Base-by-base conservation (phyloP, 441 rosid species). In the Populus hybrid region DNA sequence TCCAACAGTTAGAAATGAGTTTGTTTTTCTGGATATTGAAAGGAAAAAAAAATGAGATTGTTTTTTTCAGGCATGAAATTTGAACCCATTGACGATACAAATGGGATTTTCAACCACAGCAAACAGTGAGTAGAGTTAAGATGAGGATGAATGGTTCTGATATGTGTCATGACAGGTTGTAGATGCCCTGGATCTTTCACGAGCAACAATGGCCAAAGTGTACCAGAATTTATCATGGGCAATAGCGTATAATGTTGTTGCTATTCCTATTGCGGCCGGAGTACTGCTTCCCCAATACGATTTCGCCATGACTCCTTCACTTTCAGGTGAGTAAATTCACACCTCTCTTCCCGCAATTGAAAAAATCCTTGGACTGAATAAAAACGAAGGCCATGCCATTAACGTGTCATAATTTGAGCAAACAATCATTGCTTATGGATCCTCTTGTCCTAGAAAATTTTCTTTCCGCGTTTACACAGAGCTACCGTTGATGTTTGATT, bases 141-240 rank as follows among this genome's bases (percentile, higher is more conserved):
- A 53, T 53, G n/a, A 53, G 7, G 59, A 50, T 50, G 59, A 53
- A 53, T 18, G 61, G 61, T 53, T 45, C 35, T 70, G 65, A 65
- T 35, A 69, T 71, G 1, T 40, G 29, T 69, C 16, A 8, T 72
- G 79, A 77, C 82, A 93, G 98, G 97, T 92, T 50, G 90, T 89
- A 65, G 97, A 95, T 74, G 93, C 98, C 50, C 79, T 91, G 77
- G 91, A 92, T 85, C 97, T 93, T 50, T 94, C 97, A 33, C 91
- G 85, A 72, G 95, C 97, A 68, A 93, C 98, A 42, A 92, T 92
- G 97, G 83, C 87, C 20, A 92, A 93, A 88, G 99, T 92, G 56
- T 92, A 93, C 82, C 99, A 95, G 82, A 95, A 92, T 83, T 80
- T 95, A 71, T 89, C 91, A 9, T 95, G 97, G 99, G 94, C 97